Percentiles rank a stretch among this genome's conserved stretches.
phyloP scores from a whole-genome alignment of 768 basidiomycete genomes.

The Pulveroboletus sp. region DNA sequence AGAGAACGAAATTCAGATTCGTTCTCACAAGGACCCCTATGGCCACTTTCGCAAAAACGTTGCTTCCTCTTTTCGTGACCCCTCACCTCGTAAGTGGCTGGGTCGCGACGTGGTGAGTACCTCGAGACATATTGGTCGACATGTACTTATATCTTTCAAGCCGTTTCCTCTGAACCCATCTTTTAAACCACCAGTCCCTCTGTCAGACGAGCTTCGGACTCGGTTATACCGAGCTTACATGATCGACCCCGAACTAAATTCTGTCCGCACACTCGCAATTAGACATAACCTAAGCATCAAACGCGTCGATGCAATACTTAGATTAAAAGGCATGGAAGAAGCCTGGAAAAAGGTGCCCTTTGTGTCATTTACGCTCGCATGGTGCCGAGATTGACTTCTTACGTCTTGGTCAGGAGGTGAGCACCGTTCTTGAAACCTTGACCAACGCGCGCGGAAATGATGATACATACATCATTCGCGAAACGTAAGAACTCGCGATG shows the following conservation, averaged over 20 bases:
- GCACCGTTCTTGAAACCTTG: constrained; percentile 7
- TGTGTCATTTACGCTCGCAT: constrained; percentile 1
- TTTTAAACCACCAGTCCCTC: constrained; percentile 76
- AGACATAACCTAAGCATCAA: constrained; percentile 67
- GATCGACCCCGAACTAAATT: constrained; percentile 52
- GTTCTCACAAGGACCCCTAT: constrained; percentile 13
- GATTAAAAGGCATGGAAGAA: constrained; percentile 76
- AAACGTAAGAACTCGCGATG: constrained; percentile 56
- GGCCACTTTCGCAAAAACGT: constrained; percentile 20
- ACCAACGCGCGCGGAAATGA: constrained; percentile 29
- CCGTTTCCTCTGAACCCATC: constrained; percentile 85
- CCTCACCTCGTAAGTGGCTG: constrained; percentile 59
- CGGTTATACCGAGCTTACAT: constrained; percentile 62
- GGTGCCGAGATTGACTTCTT: constrained; percentile 7
- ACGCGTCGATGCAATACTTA: constrained; percentile 79
- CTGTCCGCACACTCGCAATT: constrained; percentile 57
- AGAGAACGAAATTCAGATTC: constrained; percentile 6
- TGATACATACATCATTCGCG: constrained; percentile 71
- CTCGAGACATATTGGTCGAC: constrained; percentile 4
- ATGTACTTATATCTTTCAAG: constrained; percentile 35
- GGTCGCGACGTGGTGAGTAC: constrained; percentile 51
- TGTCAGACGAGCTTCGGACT: constrained; percentile 59
- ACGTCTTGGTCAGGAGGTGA: constrained; percentile 38
- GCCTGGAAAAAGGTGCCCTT: constrained; percentile 67
- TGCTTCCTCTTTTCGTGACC: constrained; percentile 23